Evolutionary conservation across 176 grass and related monocot species (phyloP).

Genomic region (Tillandsia fasciculata): DNA sequence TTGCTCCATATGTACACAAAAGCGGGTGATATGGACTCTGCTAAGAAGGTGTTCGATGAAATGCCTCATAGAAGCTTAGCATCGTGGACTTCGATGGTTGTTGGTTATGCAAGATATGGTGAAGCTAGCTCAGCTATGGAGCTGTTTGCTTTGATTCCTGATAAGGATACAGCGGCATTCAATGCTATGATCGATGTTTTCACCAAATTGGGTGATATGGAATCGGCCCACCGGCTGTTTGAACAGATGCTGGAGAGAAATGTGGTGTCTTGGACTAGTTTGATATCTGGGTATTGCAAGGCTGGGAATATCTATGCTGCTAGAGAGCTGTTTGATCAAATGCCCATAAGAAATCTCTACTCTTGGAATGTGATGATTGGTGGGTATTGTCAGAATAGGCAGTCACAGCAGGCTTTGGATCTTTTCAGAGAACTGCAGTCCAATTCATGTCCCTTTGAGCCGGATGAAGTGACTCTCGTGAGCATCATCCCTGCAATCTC

Average conservation of each 20-base stretch:
- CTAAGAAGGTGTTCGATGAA: conserved; percentile 15
- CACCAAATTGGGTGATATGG: conserved; percentile 13
- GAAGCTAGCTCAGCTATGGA: conserved; percentile 10
- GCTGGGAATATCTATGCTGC: conserved; percentile 4
- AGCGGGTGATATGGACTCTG: neutral
- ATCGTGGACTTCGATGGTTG: conserved; percentile 21
- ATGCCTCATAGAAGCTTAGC: conserved; percentile 5
- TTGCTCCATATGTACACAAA: conserved; percentile 20
- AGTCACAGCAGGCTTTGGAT: conserved; percentile 8
- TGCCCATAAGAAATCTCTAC: conserved; percentile 22
- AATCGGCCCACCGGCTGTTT: conserved; percentile 9
- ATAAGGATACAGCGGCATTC: conserved; percentile 21
- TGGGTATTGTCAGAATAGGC: conserved; percentile 21
- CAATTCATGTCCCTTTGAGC: conserved; percentile 1
- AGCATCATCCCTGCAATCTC: conserved; percentile 19
- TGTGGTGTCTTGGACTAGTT: conserved; percentile 23
- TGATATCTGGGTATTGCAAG: conserved; percentile 26
- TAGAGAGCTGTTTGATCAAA: conserved; percentile 8
- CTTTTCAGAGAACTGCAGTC: conserved; percentile 15
- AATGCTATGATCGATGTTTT: conserved; percentile 24
- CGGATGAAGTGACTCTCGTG: conserved; percentile 16
- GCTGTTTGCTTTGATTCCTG: conserved; percentile 16
- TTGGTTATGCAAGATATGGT: conserved; percentile 16
- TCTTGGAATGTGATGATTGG: conserved; percentile 26
- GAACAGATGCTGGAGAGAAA: conserved; percentile 13